Evolutionary conservation across 768 basidiomycete genomes (phyloP).

Genomic region (Mycena vitilis): DNA sequence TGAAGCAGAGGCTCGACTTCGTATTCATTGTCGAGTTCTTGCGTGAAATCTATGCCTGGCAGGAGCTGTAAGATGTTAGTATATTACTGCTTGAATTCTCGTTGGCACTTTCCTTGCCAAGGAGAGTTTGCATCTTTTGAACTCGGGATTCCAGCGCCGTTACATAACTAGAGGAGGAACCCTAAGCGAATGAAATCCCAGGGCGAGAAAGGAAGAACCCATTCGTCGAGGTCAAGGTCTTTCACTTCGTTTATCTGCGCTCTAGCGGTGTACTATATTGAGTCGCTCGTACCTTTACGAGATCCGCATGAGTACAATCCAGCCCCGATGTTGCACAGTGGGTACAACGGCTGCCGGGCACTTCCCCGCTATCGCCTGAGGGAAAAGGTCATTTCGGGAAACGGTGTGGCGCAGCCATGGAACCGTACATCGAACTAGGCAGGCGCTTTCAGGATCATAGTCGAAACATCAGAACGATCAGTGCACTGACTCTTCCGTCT

Average conservation of each 20-base stretch:
- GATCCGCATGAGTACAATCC: constrained; percentile 76
- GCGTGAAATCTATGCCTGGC: constrained; percentile 73
- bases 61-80: constrained; percentile 44
- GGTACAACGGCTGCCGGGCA: constrained; percentile 69
- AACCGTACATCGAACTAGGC: constrained; percentile 56
- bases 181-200: not conserved
- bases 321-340: constrained; percentile 68
- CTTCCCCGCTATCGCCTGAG: constrained; percentile 74
- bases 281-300: constrained; percentile 62
- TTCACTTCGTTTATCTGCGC: not conserved
- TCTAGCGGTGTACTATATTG: not conserved
- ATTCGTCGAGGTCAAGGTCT: constrained; percentile 71
- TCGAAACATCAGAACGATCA: not conserved
- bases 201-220: constrained; percentile 52
- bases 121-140: constrained; percentile 70
- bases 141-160: constrained; percentile 70
- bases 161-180: constrained; percentile 58
- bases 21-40: constrained; percentile 61
- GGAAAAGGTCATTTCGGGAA: constrained; percentile 23
- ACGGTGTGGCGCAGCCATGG: not conserved
- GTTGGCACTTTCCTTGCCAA: constrained; percentile 48
- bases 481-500: constrained; percentile 71
- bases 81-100: not conserved
- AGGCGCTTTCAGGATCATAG: not conserved
- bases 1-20: constrained; percentile 42